These are phyloP conservation scores for Macrocystidia cucumis DNA, from an alignment of 1,284 basidiomycete species.

Conservation along the genomic window DNA sequence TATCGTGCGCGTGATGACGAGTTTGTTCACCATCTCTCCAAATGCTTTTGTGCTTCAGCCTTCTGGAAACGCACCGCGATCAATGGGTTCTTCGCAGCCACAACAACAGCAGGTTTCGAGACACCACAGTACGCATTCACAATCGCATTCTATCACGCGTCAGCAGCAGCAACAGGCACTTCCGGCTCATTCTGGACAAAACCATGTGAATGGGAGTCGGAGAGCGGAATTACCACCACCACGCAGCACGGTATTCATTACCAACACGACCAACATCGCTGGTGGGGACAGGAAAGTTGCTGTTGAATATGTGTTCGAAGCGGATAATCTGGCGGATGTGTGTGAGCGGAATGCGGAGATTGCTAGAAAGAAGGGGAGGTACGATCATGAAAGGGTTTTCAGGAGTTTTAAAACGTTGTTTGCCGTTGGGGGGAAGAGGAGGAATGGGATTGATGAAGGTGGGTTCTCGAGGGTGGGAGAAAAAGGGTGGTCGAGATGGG, in stretches of 20 bases:
- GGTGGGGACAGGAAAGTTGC: constrained; percentile 60
- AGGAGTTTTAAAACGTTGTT: constrained; percentile 51
- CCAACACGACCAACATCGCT: constrained; percentile 46
- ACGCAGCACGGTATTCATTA: constrained; percentile 62
- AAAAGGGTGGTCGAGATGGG: too few species aligned
- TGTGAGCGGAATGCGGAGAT: constrained; percentile 55
- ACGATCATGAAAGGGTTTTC: constrained; percentile 73
- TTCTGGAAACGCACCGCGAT: too few species aligned
- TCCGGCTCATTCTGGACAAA: too few species aligned
- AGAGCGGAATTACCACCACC: constrained; percentile 25
- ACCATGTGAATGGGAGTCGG: constrained; percentile 20
- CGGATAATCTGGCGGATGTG: constrained; percentile 33
- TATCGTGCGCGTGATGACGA: constrained; percentile 66
- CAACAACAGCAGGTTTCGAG: too few species aligned
- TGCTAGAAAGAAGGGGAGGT: constrained; percentile 52
- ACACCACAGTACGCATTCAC: too few species aligned
- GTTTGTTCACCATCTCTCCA: constrained; percentile 56
- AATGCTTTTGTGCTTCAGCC: too few species aligned
- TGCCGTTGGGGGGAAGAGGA: constrained; percentile 16
- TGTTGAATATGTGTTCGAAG: constrained; percentile 50
- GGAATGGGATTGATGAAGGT: too few species aligned
- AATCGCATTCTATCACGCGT: too few species aligned
- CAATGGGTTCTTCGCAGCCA: too few species aligned
- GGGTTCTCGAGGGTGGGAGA: too few species aligned
- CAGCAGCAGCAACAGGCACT: too few species aligned